Evolutionary conservation across 805 yeast genomes (phyloP), one percentile per base, ranked within the genome.

Genomic region (Metschnikowia dekortorum): DNA sequence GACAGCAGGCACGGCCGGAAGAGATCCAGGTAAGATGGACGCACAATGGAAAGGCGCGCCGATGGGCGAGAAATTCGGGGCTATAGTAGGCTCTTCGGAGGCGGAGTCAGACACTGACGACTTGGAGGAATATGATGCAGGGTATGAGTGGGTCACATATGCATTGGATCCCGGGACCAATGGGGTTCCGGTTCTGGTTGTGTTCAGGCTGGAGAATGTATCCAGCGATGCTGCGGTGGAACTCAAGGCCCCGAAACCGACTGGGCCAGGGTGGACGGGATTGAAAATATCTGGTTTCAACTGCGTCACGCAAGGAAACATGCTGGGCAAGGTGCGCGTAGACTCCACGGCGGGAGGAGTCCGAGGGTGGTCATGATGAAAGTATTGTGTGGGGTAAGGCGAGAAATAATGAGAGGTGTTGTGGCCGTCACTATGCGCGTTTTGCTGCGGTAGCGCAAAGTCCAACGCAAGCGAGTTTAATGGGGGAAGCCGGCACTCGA

Each of bases 381-480:
- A 38, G 29, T 22, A 28, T 7, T 42, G 37, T 8, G 45, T 10
- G 14, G 38, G 26, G 31, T 32, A 16, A n/a, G 32, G 45, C n/a
- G 37, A n/a, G 9, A 38, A 22, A 31, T 33, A 42, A 2, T 33
- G 36, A n/a, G 45, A 33, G 38, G 37, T 22, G 43, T 31, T 28
- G 49, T 26, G 31, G 35, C 26, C 35, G 29, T 31, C 32, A 40
- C 33, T 30, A 37, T 11, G 30, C 28, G 26, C 40, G 33, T 28
- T 45, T 13, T 50, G 51, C 28, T 35, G 51, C 49, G 56, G 62
- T 33, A 56, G 53, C 8, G 69, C 69, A 51, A 69, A 57, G 41
- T 70, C 72, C 61, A 70, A 64, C 47, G 61, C 59, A 40, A 70
- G 67, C 40, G 69, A 61, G 48, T 63, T 68, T 46, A 70, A 69